These are phyloP conservation scores for Cantharellus cinnabarinus DNA, from an alignment of 768 basidiomycete species.

Conservation along the genomic window DNA sequence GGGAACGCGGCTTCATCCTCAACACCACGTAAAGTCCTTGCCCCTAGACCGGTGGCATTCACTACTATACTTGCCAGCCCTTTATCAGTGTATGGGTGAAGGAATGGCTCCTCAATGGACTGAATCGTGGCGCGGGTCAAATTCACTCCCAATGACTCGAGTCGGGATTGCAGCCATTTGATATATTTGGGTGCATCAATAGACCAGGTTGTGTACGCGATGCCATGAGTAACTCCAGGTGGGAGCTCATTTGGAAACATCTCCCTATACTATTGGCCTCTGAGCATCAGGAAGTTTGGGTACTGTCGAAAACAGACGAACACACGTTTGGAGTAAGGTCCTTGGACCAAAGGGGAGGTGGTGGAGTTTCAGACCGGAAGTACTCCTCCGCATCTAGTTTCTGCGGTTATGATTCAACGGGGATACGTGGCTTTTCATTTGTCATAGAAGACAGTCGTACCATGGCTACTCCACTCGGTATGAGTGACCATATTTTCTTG, in stretches of 20 bases:
- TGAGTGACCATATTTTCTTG: conserved; percentile 29
- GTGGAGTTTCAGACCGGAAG: conserved; percentile 9
- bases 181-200: conserved; percentile 32
- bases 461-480: conserved; percentile 23
- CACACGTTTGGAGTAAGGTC: conserved; percentile 23
- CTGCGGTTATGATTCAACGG: neutral
- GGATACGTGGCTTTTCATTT: neutral
- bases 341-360: conserved; percentile 20
- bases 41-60: conserved; percentile 40
- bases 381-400: conserved; percentile 3
- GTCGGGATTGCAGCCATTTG: conserved; percentile 22
- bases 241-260: neutral
- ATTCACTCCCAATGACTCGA: conserved; percentile 18
- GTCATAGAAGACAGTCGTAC: conserved; percentile 20
- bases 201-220: conserved; percentile 27
- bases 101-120: conserved; percentile 27
- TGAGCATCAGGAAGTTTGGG: neutral
- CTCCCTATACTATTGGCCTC: neutral
- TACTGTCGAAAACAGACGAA: conserved; percentile 16
- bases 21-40: conserved; percentile 57
- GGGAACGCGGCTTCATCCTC: conserved; percentile 59
- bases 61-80: conserved; percentile 20
- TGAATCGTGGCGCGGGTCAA: conserved; percentile 25
- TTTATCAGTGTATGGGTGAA: neutral
- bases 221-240: neutral